A percentile compares a stretch with the other conserved stretches of the same genome.
phyloP scores from a whole-genome alignment of 2,329 filamentous ascomycete genomes.

The Fusarium newnesense region DNA sequence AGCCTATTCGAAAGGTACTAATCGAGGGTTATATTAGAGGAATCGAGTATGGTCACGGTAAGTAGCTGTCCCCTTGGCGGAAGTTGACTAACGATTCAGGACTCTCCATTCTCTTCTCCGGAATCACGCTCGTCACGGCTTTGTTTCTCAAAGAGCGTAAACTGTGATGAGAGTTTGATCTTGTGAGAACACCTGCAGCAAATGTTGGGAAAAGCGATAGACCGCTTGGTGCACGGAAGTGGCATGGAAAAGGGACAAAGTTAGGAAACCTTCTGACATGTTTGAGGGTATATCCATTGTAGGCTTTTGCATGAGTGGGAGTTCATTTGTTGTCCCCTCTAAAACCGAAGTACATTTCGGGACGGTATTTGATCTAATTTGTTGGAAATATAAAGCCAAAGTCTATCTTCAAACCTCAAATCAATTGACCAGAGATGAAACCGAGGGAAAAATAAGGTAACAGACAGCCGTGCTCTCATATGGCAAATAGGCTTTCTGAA shows the following conservation, averaged over 20 bases:
- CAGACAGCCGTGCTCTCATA: rapidly evolving
- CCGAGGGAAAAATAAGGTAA: rapidly evolving
- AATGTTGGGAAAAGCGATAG: too few relatives aligned
- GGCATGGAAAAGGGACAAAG: too few relatives aligned
- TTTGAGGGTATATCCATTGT: rapidly evolving
- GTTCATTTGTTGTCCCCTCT: rapidly evolving
- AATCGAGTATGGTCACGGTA: conserved; percentile 35
- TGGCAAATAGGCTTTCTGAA: rapidly evolving
- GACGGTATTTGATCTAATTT: too few relatives aligned
- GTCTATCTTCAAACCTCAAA: too few relatives aligned
- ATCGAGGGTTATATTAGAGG: conserved; percentile 29
- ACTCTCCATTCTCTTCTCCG: not conserved
- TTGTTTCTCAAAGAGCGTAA: not conserved
- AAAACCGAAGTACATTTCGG: rapidly evolving
- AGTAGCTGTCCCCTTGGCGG: rapidly evolving
- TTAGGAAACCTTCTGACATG: not conserved
- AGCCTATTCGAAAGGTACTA: conserved; percentile 5
- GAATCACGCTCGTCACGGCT: not conserved
- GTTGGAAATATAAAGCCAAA: not conserved
- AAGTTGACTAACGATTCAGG: not conserved
- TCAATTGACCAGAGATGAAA: not conserved
- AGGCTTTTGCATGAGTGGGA: too few relatives aligned
- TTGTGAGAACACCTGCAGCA: too few relatives aligned
- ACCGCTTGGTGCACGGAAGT: too few relatives aligned
- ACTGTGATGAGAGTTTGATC: not conserved